A percentile compares a stretch with the other conserved stretches of the same genome.
Evolutionary conservation across 2,329 filamentous ascomycete genomes (phyloP).

Genomic region (Aspergillus versicolor): DNA sequence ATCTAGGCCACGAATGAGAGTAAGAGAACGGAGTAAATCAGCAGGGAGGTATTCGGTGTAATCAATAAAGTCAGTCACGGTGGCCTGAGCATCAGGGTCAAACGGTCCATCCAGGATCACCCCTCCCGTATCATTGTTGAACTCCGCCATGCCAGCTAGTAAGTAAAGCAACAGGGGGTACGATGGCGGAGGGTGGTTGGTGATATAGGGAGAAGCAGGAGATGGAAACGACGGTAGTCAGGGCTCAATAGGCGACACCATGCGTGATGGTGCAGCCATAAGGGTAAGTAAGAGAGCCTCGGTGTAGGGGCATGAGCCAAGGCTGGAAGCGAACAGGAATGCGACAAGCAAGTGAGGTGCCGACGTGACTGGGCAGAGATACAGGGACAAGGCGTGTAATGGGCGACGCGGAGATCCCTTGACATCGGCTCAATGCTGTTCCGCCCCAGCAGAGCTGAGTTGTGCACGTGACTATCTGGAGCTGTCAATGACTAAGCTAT

Average conservation of each 20-base stretch:
- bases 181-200: constrained; percentile 8
- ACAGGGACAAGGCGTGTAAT: neutral
- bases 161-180: constrained; percentile 21
- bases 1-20: constrained; percentile 55
- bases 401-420: neutral
- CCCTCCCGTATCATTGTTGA: constrained; percentile 43
- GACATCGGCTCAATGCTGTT: neutral
- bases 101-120: constrained; percentile 50
- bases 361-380: neutral
- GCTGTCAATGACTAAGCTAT: too few species aligned
- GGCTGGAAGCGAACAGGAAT: neutral
- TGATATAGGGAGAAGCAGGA: constrained; percentile 12
- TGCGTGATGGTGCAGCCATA: constrained; percentile 22
- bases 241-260: constrained; percentile 22
- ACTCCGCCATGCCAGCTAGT: constrained; percentile 39
- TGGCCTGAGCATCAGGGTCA: constrained; percentile 65
- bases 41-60: constrained; percentile 69
- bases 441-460: neutral
- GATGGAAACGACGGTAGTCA: constrained; percentile 14
- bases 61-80: constrained; percentile 66
- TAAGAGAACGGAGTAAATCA: constrained; percentile 62
- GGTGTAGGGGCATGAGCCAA: constrained; percentile 14
- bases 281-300: constrained; percentile 7
- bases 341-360: neutral
- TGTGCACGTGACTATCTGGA: neutral